Percentiles rank a stretch among this genome's conserved stretches.
Conservation (phyloP, 202 grass and related monocot genomes). For the Schoenoplectus triqueter region DNA sequence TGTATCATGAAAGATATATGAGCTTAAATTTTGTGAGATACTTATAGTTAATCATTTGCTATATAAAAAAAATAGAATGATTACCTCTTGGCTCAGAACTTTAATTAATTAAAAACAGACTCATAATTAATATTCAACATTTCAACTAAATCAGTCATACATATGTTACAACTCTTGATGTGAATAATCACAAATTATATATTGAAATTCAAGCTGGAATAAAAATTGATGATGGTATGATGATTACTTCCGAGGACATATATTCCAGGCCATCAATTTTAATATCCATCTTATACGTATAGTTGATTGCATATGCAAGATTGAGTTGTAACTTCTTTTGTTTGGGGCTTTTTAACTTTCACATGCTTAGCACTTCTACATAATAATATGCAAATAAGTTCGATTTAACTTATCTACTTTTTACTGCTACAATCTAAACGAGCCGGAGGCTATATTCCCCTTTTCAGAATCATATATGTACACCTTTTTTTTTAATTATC, state of each 20-base stretch:
- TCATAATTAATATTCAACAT: too few relatives aligned
- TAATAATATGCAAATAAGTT: background rate
- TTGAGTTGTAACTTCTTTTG: background rate
- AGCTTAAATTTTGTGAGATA: too few relatives aligned
- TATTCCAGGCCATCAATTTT: background rate
- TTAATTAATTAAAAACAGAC: too few relatives aligned
- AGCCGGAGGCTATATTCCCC: constrained; percentile 20
- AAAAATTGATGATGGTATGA: background rate
- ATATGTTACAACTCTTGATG: background rate
- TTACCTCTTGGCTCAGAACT: too few relatives aligned
- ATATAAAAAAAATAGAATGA: too few relatives aligned
- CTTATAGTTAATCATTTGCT: too few relatives aligned
- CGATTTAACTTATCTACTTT: constrained; percentile 14
- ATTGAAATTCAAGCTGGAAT: background rate
- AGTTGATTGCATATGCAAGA: constrained; percentile 16
- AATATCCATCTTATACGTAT: background rate
- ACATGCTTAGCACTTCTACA: constrained; percentile 38
- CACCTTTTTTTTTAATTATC: constrained; percentile 25
- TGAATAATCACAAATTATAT: background rate
- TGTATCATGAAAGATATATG: too few relatives aligned
- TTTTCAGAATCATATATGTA: constrained; percentile 29
- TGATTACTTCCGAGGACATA: background rate
- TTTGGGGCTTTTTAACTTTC: background rate
- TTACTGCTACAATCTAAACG: constrained; percentile 40
- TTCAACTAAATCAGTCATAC: too few relatives aligned